These are phyloP conservation scores for Trichoderma pleuroti DNA, from an alignment of 2,329 filamentous ascomycete genomes.

Conservation along the genomic window DNA sequence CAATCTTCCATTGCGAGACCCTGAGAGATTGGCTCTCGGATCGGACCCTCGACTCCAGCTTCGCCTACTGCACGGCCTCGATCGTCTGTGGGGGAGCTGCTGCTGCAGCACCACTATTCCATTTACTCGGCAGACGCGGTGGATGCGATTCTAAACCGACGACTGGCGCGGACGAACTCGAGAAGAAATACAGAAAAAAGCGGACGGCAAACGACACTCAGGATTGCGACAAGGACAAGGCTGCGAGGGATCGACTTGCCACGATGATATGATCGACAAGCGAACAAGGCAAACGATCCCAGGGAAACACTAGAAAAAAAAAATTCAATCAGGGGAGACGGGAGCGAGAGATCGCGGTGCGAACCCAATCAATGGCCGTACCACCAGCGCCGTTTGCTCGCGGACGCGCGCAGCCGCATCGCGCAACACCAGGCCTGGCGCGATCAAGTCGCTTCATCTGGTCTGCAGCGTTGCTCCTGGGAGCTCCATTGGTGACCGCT, in stretches of 20 bases:
- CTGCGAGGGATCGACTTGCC: conserved; percentile 7
- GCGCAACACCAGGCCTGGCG: conserved; percentile 9
- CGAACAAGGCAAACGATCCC: neutral
- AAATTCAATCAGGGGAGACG: neutral
- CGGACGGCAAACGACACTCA: neutral
- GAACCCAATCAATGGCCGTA: conserved; percentile 10
- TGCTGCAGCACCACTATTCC: no score
- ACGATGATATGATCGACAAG: conserved; percentile 15
- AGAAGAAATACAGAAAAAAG: neutral
- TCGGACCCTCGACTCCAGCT: neutral
- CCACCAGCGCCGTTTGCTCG: neutral
- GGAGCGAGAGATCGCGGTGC: neutral
- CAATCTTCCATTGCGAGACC: neutral
- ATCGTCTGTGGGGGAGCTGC: neutral
- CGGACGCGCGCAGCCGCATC: conserved; percentile 15
- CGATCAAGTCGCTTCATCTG: neutral
- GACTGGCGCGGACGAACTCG: neutral
- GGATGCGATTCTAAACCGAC: neutral
- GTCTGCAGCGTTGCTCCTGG: conserved; percentile 2
- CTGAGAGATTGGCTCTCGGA: neutral
- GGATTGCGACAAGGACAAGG: conserved; percentile 2
- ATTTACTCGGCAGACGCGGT: neutral
- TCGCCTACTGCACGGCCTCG: neutral
- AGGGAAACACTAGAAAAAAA: neutral
- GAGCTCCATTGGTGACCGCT: conserved; percentile 27